These are phyloP conservation scores for Helotiales sp. DNA, from an alignment of 2,329 filamentous ascomycete species.

Conservation along the genomic window DNA sequence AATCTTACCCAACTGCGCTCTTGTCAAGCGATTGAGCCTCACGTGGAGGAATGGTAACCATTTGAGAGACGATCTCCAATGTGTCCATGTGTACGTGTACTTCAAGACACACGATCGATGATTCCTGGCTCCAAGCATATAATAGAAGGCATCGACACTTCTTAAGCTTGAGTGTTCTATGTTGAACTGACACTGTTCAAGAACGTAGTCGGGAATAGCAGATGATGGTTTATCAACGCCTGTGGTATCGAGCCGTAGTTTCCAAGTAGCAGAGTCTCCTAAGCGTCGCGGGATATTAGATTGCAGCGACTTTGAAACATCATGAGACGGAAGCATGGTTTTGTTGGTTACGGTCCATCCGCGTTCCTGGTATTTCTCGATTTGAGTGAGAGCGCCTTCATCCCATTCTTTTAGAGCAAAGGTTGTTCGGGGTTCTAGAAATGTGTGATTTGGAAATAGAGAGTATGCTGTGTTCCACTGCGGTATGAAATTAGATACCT, in stretches of 20 bases:
- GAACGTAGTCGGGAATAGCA: conserved; percentile 3
- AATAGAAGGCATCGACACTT: too few species aligned
- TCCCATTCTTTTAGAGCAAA: neutral
- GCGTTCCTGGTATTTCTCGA: neutral
- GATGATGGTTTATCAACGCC: conserved; percentile 2
- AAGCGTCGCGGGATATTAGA: neutral
- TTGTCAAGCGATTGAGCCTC: too few species aligned
- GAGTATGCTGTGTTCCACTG: conserved; percentile 14
- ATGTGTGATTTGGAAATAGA: conserved; percentile 6
- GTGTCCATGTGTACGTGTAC: too few species aligned
- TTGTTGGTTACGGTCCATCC: neutral
- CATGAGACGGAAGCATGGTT: neutral
- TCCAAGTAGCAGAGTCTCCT: conserved; percentile 1
- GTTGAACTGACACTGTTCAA: neutral
- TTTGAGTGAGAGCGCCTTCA: neutral
- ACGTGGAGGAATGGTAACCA: too few species aligned
- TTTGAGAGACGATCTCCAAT: too few species aligned
- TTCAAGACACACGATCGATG: too few species aligned
- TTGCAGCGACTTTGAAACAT: neutral
- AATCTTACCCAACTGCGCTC: too few species aligned
- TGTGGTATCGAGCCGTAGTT: neutral
- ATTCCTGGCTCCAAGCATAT: too few species aligned
- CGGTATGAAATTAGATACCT: neutral
- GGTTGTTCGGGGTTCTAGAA: conserved; percentile 4
- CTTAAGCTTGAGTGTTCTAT: too few species aligned